Conservation (phyloP, 768 basidiomycete genomes). For the Serendipita sp. region DNA sequence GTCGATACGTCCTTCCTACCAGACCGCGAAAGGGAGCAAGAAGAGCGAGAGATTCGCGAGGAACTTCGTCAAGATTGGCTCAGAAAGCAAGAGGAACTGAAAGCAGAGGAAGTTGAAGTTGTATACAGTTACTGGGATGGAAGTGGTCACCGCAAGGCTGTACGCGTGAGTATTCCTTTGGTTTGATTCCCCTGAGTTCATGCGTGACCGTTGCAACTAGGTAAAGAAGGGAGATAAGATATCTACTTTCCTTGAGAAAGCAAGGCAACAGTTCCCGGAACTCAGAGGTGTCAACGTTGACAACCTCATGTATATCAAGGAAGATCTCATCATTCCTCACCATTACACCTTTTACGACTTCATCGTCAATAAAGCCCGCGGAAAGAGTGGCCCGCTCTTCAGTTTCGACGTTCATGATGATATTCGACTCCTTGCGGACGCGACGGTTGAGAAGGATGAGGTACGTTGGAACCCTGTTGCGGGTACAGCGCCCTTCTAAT, state of each 20-base stretch:
- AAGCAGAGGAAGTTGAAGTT: slow-evolving; percentile 67
- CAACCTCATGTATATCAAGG: slow-evolving; percentile 99
- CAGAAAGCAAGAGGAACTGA: slow-evolving; percentile 47
- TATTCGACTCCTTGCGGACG: slow-evolving; percentile 83
- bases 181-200: background rate
- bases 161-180: slow-evolving; percentile 34
- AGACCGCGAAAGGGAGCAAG: slow-evolving; percentile 91
- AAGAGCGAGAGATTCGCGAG: slow-evolving; percentile 77
- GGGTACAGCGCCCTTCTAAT: background rate
- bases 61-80: slow-evolving; percentile 83
- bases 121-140: slow-evolving; percentile 98
- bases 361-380: slow-evolving; percentile 93
- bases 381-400: slow-evolving; percentile 95
- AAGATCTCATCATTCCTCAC: slow-evolving; percentile 97
- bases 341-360: slow-evolving; percentile 98
- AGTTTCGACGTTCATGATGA: slow-evolving; percentile 99
- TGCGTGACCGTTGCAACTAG: slow-evolving; percentile 25
- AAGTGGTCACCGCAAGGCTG: slow-evolving; percentile 86
- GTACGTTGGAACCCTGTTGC: slow-evolving; percentile 22
- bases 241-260: slow-evolving; percentile 77
- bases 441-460: slow-evolving; percentile 93
- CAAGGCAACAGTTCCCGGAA: slow-evolving; percentile 83
- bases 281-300: slow-evolving; percentile 79
- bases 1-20: slow-evolving; percentile 98
- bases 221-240: slow-evolving; percentile 96